Conservation (phyloP, 306 rosid genomes). For the Betula pendula region DNA sequence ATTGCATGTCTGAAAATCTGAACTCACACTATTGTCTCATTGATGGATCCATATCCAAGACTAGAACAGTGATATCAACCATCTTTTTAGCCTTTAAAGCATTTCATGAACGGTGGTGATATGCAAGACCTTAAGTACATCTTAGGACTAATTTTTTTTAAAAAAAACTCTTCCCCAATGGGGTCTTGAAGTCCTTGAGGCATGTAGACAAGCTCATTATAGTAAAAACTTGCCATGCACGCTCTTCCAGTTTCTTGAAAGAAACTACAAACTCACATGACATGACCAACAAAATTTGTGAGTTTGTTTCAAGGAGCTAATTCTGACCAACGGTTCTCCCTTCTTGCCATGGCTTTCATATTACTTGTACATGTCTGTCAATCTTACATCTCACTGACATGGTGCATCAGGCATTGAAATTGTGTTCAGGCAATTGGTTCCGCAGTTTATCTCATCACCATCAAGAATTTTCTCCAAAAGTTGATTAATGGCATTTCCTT, state of each 20-base stretch:
- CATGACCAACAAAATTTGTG: not conserved
- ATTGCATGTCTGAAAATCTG: not conserved
- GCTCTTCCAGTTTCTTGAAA: not conserved
- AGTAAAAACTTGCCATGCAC: not conserved
- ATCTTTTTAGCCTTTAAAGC: not conserved
- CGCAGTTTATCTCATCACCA: slow-evolving; percentile 14
- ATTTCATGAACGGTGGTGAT: not conserved
- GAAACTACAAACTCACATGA: not conserved
- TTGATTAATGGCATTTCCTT: slow-evolving; percentile 52
- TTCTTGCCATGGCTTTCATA: not conserved
- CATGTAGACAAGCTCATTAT: not conserved
- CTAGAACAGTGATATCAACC: not conserved
- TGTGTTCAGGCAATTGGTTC: slow-evolving; percentile 5
- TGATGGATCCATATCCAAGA: not conserved
- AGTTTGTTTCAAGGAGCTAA: not conserved
- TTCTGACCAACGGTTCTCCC: not conserved
- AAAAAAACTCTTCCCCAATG: not conserved
- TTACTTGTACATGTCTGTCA: not conserved
- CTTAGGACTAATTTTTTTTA: not conserved
- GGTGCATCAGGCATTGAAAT: slow-evolving; percentile 16
- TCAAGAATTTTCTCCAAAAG: slow-evolving; percentile 41
- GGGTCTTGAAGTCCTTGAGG: not conserved
- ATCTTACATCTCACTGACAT: not conserved
- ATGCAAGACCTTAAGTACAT: not conserved
- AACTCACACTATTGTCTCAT: not conserved